Evolutionary conservation across 1,139 yeast genomes (phyloP).

Genomic region (Komagataea norvegica): DNA sequence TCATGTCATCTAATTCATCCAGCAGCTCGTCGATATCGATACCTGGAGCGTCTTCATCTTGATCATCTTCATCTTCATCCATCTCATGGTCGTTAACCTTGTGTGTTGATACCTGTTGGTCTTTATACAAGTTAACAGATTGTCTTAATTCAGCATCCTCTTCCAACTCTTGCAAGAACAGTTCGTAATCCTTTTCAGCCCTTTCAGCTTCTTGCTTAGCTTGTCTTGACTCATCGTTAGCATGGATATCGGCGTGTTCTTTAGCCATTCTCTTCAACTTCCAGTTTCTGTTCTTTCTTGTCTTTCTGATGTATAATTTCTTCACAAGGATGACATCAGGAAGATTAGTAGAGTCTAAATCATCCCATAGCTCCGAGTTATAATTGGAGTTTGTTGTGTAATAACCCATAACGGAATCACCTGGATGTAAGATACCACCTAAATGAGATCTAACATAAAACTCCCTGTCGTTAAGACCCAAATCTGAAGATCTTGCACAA

Average conservation of each 20-base stretch:
- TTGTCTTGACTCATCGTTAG: conserved; percentile 68
- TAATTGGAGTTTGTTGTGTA: conserved; percentile 78
- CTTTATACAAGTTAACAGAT: conserved; percentile 82
- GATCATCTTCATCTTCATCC: conserved; percentile 59
- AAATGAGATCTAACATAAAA: conserved; percentile 83
- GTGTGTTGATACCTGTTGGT: conserved; percentile 32
- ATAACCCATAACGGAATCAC: conserved; percentile 92
- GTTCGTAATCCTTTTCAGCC: conserved; percentile 92
- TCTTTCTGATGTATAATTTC: conserved; percentile 82
- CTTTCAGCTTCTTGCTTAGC: conserved; percentile 86
- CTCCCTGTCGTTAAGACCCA: conserved; percentile 79
- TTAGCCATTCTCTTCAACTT: conserved; percentile 97
- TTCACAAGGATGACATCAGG: conserved; percentile 94
- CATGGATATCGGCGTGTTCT: conserved; percentile 85
- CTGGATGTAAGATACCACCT: conserved; percentile 93
- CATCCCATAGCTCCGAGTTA: conserved; percentile 82
- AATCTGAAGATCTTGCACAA: conserved; percentile 78
- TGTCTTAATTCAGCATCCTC: conserved; percentile 95
- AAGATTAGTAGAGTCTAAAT: conserved; percentile 45
- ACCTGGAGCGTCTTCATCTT: conserved; percentile 71
- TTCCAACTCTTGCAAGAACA: conserved; percentile 94
- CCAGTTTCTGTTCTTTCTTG: conserved; percentile 83
- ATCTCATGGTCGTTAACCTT: conserved; percentile 31
- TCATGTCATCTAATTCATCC: conserved; percentile 93
- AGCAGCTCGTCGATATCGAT: conserved; percentile 76